Percentiles rank a stretch among this genome's conserved stretches.
Conservation (phyloP, 768 basidiomycete genomes). For the Sistotremastrum suecicum region DNA sequence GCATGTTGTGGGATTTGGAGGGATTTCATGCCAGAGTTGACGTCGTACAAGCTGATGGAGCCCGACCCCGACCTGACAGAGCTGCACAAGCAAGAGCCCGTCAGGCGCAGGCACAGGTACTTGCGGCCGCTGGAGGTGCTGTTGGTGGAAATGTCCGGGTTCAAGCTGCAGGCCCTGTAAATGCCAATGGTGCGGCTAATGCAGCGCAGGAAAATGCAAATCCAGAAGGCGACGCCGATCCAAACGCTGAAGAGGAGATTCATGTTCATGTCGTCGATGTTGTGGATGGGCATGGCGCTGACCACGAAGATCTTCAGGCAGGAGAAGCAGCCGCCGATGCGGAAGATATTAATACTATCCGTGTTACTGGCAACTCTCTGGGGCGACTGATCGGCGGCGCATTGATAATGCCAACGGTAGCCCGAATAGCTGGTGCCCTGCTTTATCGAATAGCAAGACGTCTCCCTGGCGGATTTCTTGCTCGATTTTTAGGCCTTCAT, state of each 20-base stretch:
- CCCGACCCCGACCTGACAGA: no score
- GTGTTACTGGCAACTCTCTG: constrained; percentile 41
- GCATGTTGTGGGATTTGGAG: no score
- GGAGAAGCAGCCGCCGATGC: constrained; percentile 41
- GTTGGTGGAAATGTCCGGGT: no score
- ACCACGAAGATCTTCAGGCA: constrained; percentile 10
- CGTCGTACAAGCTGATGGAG: no score
- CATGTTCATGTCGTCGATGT: neutral
- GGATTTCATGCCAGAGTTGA: no score
- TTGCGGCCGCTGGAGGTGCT: no score
- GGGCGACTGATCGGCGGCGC: constrained; percentile 61
- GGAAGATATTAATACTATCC: constrained; percentile 23
- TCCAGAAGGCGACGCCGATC: constrained; percentile 1
- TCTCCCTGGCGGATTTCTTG: constrained; percentile 22
- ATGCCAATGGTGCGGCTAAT: no score
- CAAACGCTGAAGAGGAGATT: constrained; percentile 10
- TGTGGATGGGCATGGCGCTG: constrained; percentile 5
- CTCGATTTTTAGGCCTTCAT: constrained; percentile 19
- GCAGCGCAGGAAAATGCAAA: neutral
- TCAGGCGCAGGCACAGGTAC: no score
- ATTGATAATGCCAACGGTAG: constrained; percentile 50
- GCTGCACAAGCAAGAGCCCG: no score
- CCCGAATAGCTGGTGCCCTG: constrained; percentile 48
- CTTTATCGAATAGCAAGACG: constrained; percentile 35
- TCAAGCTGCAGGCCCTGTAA: no score